Evolutionary conservation across 129 eudicot genomes (phyloP), one percentile per base, ranked within the genome.

Genomic region (Pulicaria dysenterica): DNA sequence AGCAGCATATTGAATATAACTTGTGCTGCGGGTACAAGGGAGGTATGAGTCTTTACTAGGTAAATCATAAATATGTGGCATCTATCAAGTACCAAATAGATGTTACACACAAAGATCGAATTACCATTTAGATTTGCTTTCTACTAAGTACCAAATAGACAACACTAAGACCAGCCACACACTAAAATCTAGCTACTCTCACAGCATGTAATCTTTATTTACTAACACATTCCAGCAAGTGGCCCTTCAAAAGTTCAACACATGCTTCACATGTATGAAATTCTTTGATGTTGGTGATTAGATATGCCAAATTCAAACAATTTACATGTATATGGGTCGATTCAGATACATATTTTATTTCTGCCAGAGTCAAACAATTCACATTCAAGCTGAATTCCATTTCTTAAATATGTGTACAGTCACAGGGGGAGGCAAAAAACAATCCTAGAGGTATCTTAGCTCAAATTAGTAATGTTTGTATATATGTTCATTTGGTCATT

Each of bases 1-100:
- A 39, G 41, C 64, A 69, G 62, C 64, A 55, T 42, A 38, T 40
- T 34, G 8, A 19, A 41, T 70, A 70, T 3, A 71, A 58, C 16
- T 70, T 56, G 55, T 31, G 36, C 31, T 13, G 64, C 3, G 48
- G 31, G 39, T 69, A 16, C 17, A 38, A 10, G 51, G 17, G 44
- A 51, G 53, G 64, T 53, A 54, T 11, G 47, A 54, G 42, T 63
- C 63, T 69, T 50, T 51, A 50, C 15, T 15, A 12, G 15, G 60
- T 8, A 69, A n/a, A n/a, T n/a, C n/a, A n/a, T n/a, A n/a, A 12
- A 50, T 6, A 51, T 37, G 8, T 69, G 49, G 39, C 46, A 51
- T 50, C 49, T 69, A 69, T 14, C 36, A 24, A 24, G 31, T 24
- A 24, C 31, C 31, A 24, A 24, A 24, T 24, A 24, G 31, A 24